Evolutionary conservation across 495 filamentous ascomycete species (phyloP), one percentile per base, ranked within the genome.

Genomic region (Xylaria nigripes): DNA sequence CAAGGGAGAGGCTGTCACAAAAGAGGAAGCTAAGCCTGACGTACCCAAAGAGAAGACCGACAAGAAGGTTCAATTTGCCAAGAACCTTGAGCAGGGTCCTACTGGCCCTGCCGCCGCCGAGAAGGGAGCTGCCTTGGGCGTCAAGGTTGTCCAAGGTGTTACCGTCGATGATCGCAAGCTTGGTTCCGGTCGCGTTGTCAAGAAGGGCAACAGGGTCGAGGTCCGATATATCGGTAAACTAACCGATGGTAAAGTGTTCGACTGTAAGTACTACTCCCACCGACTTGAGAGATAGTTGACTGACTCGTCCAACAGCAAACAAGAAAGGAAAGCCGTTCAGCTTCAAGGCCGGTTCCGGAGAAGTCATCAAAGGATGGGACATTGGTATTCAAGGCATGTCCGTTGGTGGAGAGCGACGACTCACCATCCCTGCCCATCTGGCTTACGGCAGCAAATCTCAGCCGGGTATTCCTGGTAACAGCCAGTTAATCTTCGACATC

Each of bases 351-450:
- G 93, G 94, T 59, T 81, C 81, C 68, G 90, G 90, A 54, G 89
- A 96, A 66, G 93, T 99, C 60, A 97, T 99, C 76, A 91, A 95
- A 80, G 93, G 93, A 60, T 96, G 92, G 93, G 94, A 99, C 67
- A 82, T 96, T 56, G 93, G 93, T 69, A 73, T 99, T 57, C 79
- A 77, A 53, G 93, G 93, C 67, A 96, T 99, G 90, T 74, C 85
- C 49, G 82, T 87, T 53, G 90, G 93, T 69, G 90, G 89, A 55
- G 94, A 97, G 79, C 89, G 93, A 58, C 82, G 93, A 48, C 80
- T 99, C 65, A 87, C 79, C 48, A 87, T 99, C 63, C 93, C 93
- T 36, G 76, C 93, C 16, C 71, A 85, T 53, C 78, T 89, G 18
- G 94, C 84, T 51, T 97, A 99, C 68, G 93, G 93, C 70, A 86